Evolutionary conservation across 1,284 basidiomycete genomes (phyloP).

Genomic region (Cryptococcus jaspeensis): DNA sequence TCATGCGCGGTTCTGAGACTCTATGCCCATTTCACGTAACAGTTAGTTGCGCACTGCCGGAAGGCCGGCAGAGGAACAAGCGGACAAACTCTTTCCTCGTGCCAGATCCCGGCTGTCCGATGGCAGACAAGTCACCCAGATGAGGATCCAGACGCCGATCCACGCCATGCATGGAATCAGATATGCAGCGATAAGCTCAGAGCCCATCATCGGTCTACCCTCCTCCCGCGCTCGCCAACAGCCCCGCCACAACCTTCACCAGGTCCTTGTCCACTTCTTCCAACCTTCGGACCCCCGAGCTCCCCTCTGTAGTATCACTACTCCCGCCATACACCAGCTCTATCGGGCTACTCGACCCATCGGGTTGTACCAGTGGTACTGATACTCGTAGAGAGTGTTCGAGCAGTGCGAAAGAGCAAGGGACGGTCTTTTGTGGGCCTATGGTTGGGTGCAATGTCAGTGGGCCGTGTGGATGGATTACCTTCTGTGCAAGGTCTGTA

Average conservation of each 20-base stretch:
- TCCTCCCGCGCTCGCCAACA: background rate
- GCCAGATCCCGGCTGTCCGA: too few relatives aligned
- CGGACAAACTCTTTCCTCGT: too few relatives aligned
- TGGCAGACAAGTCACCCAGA: too few relatives aligned
- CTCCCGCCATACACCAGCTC: background rate
- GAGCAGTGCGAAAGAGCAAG: background rate
- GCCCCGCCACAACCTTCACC: background rate
- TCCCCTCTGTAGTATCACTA: background rate
- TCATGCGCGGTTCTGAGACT: too few relatives aligned
- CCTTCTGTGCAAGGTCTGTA: background rate
- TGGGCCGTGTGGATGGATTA: background rate
- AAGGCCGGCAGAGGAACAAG: too few relatives aligned
- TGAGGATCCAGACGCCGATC: too few relatives aligned
- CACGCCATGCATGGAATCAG: too few relatives aligned
- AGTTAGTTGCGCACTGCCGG: too few relatives aligned
- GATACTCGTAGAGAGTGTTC: background rate
- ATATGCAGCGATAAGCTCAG: too few relatives aligned
- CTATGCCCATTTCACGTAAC: too few relatives aligned
- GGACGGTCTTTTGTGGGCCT: constrained; percentile 6
- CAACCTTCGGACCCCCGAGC: background rate
- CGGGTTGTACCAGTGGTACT: background rate
- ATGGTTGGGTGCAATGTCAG: background rate
- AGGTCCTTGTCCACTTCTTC: background rate
- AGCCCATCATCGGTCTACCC: too few relatives aligned
- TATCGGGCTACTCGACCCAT: background rate